A percentile compares a stretch with the other conserved stretches of the same genome.
These are phyloP conservation scores for Mrakia blollopis DNA, from an alignment of 768 basidiomycete genomes.

Conservation along the genomic window DNA sequence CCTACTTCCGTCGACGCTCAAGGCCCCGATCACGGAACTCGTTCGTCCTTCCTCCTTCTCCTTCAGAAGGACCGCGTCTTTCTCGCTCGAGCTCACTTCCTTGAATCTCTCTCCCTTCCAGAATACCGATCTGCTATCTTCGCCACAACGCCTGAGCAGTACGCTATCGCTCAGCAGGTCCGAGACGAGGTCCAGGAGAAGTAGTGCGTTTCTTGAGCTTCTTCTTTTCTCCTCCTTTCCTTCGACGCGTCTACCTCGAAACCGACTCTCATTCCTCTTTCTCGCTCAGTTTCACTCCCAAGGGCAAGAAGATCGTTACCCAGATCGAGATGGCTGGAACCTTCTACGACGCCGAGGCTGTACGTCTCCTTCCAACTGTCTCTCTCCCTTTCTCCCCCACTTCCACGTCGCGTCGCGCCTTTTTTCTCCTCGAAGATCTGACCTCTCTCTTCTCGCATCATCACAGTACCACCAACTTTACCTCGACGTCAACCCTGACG, in stretches of 20 bases:
- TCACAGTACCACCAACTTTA: slow-evolving; percentile 31
- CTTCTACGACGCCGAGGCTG: slow-evolving; percentile 59
- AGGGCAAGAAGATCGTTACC: slow-evolving; percentile 69
- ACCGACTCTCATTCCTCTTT: background rate
- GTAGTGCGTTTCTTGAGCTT: slow-evolving; percentile 59
- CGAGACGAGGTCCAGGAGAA: slow-evolving; percentile 78
- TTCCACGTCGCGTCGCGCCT: background rate
- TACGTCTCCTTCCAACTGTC: background rate
- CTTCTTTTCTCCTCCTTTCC: background rate
- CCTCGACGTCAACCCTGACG: slow-evolving; percentile 70
- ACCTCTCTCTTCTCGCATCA: background rate
- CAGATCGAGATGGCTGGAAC: slow-evolving; percentile 61
- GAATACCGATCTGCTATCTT: slow-evolving; percentile 95
- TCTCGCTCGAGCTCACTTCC: background rate
- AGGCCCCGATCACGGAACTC: slow-evolving; percentile 54
- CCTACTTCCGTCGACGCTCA: slow-evolving; percentile 67
- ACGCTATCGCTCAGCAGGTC: slow-evolving; percentile 63
- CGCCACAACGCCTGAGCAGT: slow-evolving; percentile 67
- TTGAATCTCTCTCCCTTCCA: slow-evolving; percentile 38
- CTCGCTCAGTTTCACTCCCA: slow-evolving; percentile 47
- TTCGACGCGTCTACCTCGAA: background rate
- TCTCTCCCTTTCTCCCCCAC: background rate
- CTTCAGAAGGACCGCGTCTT: background rate
- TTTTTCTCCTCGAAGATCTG: too few relatives aligned
- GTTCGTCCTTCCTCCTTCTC: slow-evolving; percentile 47